Percentiles rank a stretch among this genome's conserved stretches.
Evolutionary conservation across 106 monocot species (phyloP).

Genomic region (Phalaenopsis equestris): DNA sequence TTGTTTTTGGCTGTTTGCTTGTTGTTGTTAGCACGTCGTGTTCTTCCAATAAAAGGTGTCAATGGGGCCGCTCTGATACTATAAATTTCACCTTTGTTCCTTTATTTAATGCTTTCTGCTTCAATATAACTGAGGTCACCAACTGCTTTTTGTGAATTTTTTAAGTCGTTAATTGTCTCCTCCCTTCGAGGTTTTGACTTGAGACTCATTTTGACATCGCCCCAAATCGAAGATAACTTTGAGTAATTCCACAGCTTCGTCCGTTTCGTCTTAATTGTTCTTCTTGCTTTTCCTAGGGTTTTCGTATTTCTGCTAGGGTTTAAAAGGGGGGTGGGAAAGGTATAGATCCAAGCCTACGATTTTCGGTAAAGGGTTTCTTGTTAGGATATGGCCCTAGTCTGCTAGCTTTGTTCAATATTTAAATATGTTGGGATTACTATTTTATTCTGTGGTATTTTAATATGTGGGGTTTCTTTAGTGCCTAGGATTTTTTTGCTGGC

Average conservation of each 20-base stretch:
- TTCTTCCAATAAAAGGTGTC: background rate
- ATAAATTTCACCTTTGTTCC: background rate
- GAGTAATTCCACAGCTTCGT: background rate
- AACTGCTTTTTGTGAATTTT: background rate
- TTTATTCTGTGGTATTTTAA: background rate
- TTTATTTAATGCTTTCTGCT: slow-evolving; percentile 1
- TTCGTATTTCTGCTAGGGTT: background rate
- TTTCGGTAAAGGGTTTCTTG: background rate
- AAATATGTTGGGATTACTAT: background rate
- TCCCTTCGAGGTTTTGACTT: background rate
- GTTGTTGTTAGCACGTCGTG: background rate
- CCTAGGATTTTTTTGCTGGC: background rate
- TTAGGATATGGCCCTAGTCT: background rate
- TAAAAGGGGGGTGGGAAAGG: background rate
- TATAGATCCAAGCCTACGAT: background rate
- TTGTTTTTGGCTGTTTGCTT: background rate
- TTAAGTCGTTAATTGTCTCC: background rate
- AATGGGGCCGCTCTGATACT: background rate
- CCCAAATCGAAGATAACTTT: background rate
- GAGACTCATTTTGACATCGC: background rate
- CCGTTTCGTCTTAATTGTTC: background rate
- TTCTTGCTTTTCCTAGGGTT: background rate
- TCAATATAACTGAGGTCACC: background rate
- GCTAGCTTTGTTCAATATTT: slow-evolving; percentile 3
- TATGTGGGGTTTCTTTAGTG: background rate